Evolutionary conservation across 208 protist genomes (phyloP), one percentile per base, ranked within the genome.

Genomic region (Sergeia podlipaevii): DNA sequence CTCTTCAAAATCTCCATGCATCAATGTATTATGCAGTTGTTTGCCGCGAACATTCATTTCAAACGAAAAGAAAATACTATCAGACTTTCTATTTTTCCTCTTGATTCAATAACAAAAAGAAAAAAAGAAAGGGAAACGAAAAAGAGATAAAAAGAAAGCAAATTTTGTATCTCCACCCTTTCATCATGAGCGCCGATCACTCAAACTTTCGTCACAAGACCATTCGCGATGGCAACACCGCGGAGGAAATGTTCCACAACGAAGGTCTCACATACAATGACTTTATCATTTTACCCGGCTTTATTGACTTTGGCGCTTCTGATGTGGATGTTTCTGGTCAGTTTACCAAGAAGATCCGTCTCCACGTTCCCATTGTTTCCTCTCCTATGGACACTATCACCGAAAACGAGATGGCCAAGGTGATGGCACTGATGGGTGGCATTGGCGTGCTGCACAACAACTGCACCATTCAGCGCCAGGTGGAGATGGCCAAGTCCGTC

Each of bases 311-410:
- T 65, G 76, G 62, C 13, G 80, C 91, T 0, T 62, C 68, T 4
- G 88, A 98, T 23, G 96, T 98, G 50, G 70, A 72, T 51, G 67
- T 92, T 20, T 74, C 77, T 1, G 89, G 83, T 11, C 71, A 88
- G 48, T 82, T 95, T 48, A 95, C 88, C 6, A 85, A 85, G 64
- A 94, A 95, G 54, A 95, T 98, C 42, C 76, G 63, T n/a, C 80
- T 98, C 15, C 87, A 97, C 58, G 49, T 93, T 10, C 96, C 96
- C 17, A 57, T 98, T 27, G 92, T 96, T 13, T 88, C 75, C 0
- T 97, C 94, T 5, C 93, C 94, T 54, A 98, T 98, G 97, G 97
- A 98, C 65, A 98, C 97, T 8, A 89, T 98, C 46, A 97, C 95
- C 29, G 94, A 97, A 67, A 81, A 80, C 38, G 69, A 83, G 13